These are phyloP conservation scores for Penicillium cosmopolitanum DNA, from an alignment of 495 filamentous ascomycete species.

Conservation along the genomic window DNA sequence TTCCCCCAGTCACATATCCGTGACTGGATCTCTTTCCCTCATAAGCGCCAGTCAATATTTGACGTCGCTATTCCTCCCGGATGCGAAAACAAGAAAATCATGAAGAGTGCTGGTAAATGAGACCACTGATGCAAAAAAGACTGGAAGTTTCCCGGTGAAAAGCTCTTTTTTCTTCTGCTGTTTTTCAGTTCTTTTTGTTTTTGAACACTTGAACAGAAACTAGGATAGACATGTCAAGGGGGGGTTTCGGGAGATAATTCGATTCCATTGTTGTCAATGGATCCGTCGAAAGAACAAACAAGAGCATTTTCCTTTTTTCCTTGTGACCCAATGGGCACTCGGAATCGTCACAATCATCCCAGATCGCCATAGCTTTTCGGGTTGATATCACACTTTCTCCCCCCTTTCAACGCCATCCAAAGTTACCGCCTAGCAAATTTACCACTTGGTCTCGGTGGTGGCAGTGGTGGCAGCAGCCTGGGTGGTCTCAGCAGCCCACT, in stretches of 20 bases:
- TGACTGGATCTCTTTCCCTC: conserved; percentile 94
- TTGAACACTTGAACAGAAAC: conserved; percentile 42
- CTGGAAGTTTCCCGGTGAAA: conserved; percentile 38
- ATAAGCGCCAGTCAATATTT: conserved; percentile 76
- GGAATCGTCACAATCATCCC: conserved; percentile 32
- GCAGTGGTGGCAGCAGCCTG: conserved; percentile 33
- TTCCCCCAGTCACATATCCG: conserved; percentile 70
- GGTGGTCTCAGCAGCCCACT: conserved; percentile 71
- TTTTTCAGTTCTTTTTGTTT: conserved; percentile 46
- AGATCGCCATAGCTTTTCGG: conserved; percentile 32
- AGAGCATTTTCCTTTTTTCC: conserved; percentile 26
- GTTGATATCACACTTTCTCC: conserved; percentile 26
- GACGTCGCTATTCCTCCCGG: conserved; percentile 50
- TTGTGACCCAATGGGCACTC: conserved; percentile 14
- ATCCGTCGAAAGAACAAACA: conserved; percentile 34
- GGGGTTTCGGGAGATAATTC: conserved; percentile 32
- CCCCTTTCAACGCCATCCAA: conserved; percentile 41
- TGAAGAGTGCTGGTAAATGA: conserved; percentile 32
- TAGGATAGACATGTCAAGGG: conserved; percentile 55
- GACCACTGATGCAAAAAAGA: conserved; percentile 35
- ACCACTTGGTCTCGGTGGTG: conserved; percentile 63
- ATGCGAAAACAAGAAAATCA: conserved; percentile 35
- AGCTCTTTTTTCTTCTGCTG: conserved; percentile 41
- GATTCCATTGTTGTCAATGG: conserved; percentile 29
- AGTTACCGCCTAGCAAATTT: conserved; percentile 44